These are phyloP conservation scores for Triticum dicoccoides DNA, from an alignment of 176 grass and related monocot species.

Conservation along the genomic window DNA sequence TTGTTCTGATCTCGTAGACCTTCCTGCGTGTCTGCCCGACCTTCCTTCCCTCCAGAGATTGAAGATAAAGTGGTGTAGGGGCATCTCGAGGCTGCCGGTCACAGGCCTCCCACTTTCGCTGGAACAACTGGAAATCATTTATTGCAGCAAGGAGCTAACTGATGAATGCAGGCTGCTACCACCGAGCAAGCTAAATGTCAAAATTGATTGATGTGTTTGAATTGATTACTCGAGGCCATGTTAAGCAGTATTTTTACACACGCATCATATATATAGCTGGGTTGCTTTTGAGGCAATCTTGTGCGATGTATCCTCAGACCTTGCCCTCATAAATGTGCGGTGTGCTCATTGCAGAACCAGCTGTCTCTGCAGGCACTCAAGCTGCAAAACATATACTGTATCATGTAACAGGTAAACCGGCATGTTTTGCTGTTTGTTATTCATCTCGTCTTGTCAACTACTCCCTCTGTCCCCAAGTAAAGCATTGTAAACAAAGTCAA, in stretches of 20 bases:
- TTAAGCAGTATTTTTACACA: no score
- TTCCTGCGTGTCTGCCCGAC: neutral
- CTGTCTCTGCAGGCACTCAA: no score
- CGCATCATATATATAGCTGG: no score
- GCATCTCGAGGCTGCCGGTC: neutral
- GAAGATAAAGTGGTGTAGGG: accelerated
- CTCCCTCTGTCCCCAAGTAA: no score
- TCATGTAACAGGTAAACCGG: neutral
- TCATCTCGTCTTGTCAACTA: neutral
- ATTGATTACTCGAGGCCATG: no score
- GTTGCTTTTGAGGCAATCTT: no score
- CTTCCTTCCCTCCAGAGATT: constrained; percentile 2
- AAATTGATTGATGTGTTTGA: neutral
- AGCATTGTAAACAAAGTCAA: neutral
- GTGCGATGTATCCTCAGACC: no score
- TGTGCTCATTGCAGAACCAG: no score
- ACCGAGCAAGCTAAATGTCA: neutral
- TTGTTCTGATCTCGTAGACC: neutral
- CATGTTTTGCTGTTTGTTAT: neutral
- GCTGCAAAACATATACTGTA: no score
- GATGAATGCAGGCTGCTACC: neutral
- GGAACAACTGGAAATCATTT: accelerated
- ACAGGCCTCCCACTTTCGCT: constrained; percentile 25
- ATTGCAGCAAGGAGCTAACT: accelerated
- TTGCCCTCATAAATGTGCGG: no score